Percentiles rank a stretch among this genome's conserved stretches.
These are phyloP conservation scores for Trypanosoma rangeli DNA, from an alignment of 208 protist species.

Conservation along the genomic window DNA sequence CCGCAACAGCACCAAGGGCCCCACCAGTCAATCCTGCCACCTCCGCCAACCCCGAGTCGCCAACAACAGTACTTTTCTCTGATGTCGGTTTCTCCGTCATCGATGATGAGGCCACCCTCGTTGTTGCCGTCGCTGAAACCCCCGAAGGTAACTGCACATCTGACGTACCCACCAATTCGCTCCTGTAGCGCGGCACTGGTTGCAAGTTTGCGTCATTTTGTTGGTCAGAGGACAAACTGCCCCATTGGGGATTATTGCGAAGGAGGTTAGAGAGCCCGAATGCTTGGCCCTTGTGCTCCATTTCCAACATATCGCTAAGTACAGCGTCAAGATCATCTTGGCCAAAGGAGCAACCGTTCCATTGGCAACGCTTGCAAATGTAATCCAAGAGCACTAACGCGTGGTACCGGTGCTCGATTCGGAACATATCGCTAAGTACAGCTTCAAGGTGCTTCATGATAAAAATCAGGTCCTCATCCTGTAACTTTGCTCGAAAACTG, in stretches of 20 bases:
- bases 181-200: constrained; percentile 14
- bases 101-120: not conserved
- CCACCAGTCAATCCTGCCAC: not conserved
- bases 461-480: constrained; percentile 62
- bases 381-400: not conserved
- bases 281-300: constrained; percentile 61
- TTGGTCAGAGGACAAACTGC: not conserved
- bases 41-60: not conserved
- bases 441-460: constrained; percentile 72
- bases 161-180: constrained; percentile 10
- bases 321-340: constrained; percentile 65
- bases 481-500: constrained; percentile 40
- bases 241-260: not conserved
- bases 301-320: constrained; percentile 71
- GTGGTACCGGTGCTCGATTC: constrained; percentile 67
- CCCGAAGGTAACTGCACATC: not conserved
- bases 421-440: constrained; percentile 76
- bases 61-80: not conserved
- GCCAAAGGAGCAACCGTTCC: not conserved
- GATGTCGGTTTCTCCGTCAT: not conserved
- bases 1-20: constrained; percentile 1
- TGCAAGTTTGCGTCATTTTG: not conserved
- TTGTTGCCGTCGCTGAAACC: not conserved
- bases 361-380: not conserved
- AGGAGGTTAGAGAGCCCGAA: not conserved